These are phyloP conservation scores for Polyporus tsugae DNA, from an alignment of 1,284 basidiomycete species.

Conservation along the genomic window DNA sequence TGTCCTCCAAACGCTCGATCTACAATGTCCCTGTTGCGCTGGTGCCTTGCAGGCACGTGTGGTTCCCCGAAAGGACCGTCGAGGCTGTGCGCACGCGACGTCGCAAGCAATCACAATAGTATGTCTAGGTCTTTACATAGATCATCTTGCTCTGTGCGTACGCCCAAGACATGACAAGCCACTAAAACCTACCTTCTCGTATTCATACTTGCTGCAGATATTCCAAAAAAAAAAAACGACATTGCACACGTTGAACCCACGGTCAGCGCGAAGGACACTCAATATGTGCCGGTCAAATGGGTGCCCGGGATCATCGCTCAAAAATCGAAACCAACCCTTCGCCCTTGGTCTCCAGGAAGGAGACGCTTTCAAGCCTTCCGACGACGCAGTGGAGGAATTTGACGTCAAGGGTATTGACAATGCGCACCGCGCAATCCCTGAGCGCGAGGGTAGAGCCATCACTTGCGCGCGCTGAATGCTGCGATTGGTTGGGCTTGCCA, in stretches of 20 bases:
- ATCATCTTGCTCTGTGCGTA: not conserved
- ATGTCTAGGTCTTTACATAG: not conserved
- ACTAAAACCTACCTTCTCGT: not conserved
- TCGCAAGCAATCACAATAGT: not conserved
- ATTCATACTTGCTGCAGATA: not conserved
- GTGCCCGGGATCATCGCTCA: not conserved
- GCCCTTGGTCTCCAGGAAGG: not conserved
- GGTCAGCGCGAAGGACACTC: conserved; percentile 2
- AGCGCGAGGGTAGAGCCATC: conserved; percentile 23
- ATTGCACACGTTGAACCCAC: not conserved
- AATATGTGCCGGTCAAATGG: not conserved
- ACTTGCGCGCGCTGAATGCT: not conserved
- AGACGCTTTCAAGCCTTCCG: not conserved
- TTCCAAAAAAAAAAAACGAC: not conserved
- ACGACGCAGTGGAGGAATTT: not conserved
- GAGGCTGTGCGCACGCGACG: not conserved
- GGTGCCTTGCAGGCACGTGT: not conserved
- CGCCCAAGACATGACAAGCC: not conserved
- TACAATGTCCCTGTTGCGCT: not conserved
- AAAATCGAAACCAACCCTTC: not conserved
- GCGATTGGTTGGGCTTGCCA: conserved; percentile 13
- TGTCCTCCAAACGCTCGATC: not conserved
- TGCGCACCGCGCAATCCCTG: conserved; percentile 13
- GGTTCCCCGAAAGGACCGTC: not conserved
- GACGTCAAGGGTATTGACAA: conserved; percentile 1